Evolutionary conservation across 805 yeast species (phyloP).

Genomic region (Schizosaccharomyces cryophilus): DNA sequence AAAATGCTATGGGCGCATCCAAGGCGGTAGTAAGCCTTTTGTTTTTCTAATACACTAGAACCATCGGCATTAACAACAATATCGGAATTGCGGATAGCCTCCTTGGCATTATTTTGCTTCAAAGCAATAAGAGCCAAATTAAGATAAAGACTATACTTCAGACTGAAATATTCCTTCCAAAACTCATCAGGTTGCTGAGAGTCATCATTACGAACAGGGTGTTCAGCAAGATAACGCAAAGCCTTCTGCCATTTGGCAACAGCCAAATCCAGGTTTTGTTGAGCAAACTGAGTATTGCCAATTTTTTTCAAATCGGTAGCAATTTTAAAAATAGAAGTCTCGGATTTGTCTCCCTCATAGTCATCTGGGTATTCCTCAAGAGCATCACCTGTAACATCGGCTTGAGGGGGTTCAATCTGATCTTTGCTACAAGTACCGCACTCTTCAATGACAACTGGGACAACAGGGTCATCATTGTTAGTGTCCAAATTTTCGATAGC

Average conservation of each 20-base stretch:
- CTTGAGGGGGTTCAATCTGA: slow-evolving; percentile 16
- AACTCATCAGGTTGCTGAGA: slow-evolving; percentile 2
- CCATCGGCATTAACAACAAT: slow-evolving; percentile 39
- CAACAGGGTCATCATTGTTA: slow-evolving; percentile 44
- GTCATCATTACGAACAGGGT: slow-evolving; percentile 33
- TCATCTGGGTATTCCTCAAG: slow-evolving; percentile 56
- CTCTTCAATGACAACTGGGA: slow-evolving; percentile 45
- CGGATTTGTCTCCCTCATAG: slow-evolving; percentile 26
- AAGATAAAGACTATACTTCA: slow-evolving; percentile 36
- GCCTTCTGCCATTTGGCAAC: slow-evolving; percentile 50
- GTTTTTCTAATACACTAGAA: slow-evolving; percentile 41
- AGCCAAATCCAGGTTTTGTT: slow-evolving; percentile 32
- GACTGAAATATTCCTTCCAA: slow-evolving; percentile 11
- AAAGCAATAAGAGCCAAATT: slow-evolving; percentile 55
- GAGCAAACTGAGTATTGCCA: slow-evolving; percentile 58
- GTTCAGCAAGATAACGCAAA: slow-evolving; percentile 40
- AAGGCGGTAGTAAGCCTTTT: slow-evolving; percentile 70
- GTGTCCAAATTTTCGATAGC: slow-evolving; percentile 49
- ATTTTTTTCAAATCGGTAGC: slow-evolving; percentile 41
- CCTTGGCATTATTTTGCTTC: slow-evolving; percentile 24
- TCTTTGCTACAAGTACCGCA: slow-evolving; percentile 53
- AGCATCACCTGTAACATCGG: slow-evolving; percentile 60
- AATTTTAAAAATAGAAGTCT: slow-evolving; percentile 34
- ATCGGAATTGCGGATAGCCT: slow-evolving; percentile 33
- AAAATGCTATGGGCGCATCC: slow-evolving; percentile 44